Conservation (phyloP, 768 basidiomycete genomes). For the Phlebiopsis flavidoalba region DNA sequence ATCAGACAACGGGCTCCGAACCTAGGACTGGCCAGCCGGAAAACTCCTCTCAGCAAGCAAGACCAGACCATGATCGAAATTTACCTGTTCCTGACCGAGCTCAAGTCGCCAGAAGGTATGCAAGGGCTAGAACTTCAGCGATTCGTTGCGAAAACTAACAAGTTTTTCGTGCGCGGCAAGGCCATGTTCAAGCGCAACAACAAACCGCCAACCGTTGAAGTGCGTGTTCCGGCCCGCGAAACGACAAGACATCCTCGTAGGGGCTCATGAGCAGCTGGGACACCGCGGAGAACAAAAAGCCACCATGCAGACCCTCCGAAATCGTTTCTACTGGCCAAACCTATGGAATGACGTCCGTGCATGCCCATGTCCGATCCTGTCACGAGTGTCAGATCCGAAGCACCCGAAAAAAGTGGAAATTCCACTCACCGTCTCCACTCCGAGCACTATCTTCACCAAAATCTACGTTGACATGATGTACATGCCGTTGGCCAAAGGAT, state of each 20-base stretch:
- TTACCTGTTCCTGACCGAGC: conserved; percentile 21
- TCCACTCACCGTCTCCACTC: conserved; percentile 15
- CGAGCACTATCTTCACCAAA: conserved; percentile 26
- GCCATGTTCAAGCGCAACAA: conserved; percentile 6
- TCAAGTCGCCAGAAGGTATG: conserved; percentile 14
- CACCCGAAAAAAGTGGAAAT: conserved; percentile 15
- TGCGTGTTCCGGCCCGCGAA: conserved; percentile 22
- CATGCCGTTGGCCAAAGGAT: conserved; percentile 30
- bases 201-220: conserved; percentile 7
- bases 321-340: conserved; percentile 24
- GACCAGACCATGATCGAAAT: conserved; percentile 34
- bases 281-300: conserved; percentile 18
- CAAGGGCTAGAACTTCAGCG: background rate
- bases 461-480: conserved; percentile 37
- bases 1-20: conserved; percentile 22
- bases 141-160: conserved; percentile 5
- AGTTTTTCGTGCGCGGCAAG: conserved; percentile 12
- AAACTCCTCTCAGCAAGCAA: conserved; percentile 31
- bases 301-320: background rate
- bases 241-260: background rate
- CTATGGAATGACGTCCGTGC: conserved; percentile 14
- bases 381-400: conserved; percentile 33
- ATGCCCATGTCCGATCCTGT: conserved; percentile 26
- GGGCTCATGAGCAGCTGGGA: conserved; percentile 16
- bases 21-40: conserved; percentile 32